Evolutionary conservation across 2,329 filamentous ascomycete genomes (phyloP).

Genomic region (Aspergillus novofumigatus): DNA sequence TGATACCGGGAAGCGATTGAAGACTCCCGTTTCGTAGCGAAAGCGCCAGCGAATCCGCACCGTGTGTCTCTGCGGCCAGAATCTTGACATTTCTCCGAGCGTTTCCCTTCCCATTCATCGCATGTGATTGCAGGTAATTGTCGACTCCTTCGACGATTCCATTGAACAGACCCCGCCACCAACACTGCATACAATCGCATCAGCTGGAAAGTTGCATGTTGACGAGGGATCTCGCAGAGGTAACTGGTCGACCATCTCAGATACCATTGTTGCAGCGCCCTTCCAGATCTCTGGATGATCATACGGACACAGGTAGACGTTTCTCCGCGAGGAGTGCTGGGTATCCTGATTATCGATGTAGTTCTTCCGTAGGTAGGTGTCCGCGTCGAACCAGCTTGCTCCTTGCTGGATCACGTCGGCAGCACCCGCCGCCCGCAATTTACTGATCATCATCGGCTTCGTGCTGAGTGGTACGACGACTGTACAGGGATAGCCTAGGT

Average conservation of each 20-base stretch:
- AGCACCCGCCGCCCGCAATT: conserved; percentile 62
- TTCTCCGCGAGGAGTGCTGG: conserved; percentile 10
- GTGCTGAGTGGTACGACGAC: conserved; percentile 67
- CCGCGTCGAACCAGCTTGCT: conserved; percentile 64
- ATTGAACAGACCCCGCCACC: conserved; percentile 75
- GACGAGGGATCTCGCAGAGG: conserved; percentile 13
- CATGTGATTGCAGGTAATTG: conserved; percentile 17
- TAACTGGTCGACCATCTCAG: conserved; percentile 35
- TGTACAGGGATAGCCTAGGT: conserved; percentile 60
- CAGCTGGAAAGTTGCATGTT: conserved; percentile 42
- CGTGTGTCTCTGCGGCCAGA: conserved; percentile 68
- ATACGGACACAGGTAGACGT: conserved; percentile 36
- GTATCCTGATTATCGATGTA: conserved; percentile 25
- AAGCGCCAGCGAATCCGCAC: conserved; percentile 63
- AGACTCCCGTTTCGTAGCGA: conserved; percentile 52
- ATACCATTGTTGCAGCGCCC: conserved; percentile 32
- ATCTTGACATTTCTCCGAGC: conserved; percentile 38
- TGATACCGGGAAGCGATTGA: conserved; percentile 63
- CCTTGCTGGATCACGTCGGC: conserved; percentile 62
- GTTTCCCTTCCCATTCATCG: conserved; percentile 3
- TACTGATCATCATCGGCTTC: conserved; percentile 62
- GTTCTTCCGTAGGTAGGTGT: conserved; percentile 57
- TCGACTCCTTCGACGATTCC: conserved; percentile 65
- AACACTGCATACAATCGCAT: conserved; percentile 71
- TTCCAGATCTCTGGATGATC: conserved; percentile 37